phyloP scores from a whole-genome alignment of 208 protist genomes.

The Trypanosoma scelopori region DNA sequence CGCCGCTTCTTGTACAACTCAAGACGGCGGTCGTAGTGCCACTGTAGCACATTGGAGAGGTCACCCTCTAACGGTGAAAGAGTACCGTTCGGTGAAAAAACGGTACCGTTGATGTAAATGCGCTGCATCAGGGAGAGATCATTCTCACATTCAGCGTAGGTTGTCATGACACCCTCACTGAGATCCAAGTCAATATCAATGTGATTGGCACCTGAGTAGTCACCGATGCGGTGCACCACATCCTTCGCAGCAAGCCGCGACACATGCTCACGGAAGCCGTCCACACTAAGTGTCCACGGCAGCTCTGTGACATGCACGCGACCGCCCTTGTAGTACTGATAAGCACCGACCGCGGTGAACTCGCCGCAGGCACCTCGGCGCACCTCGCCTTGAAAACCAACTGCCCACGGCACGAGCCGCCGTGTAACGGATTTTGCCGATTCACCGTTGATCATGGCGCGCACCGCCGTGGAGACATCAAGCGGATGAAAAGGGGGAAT shows the following conservation, averaged over 20 bases:
- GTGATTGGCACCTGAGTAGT: slow-evolving; percentile 91
- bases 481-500: slow-evolving; percentile 96
- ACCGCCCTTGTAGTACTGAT: slow-evolving; percentile 60
- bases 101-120: slow-evolving; percentile 85
- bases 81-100: slow-evolving; percentile 81
- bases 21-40: slow-evolving; percentile 90
- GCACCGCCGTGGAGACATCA: slow-evolving; percentile 92
- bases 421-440: slow-evolving; percentile 66
- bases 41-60: slow-evolving; percentile 78
- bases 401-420: slow-evolving; percentile 94
- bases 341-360: slow-evolving; percentile 77
- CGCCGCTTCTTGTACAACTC: slow-evolving; percentile 88
- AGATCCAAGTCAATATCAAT: slow-evolving; percentile 89
- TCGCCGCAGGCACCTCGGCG: slow-evolving; percentile 60
- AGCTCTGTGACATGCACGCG: slow-evolving; percentile 79
- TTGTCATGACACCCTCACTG: slow-evolving; percentile 48
- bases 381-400: slow-evolving; percentile 93
- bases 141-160: slow-evolving; percentile 74
- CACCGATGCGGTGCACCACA: slow-evolving; percentile 85
- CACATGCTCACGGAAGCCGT: slow-evolving; percentile 75
- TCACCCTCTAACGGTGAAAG: slow-evolving; percentile 77
- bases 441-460: slow-evolving; percentile 84
- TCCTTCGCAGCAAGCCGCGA: slow-evolving; percentile 66
- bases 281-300: slow-evolving; percentile 73
- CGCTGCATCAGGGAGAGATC: slow-evolving; percentile 71